A percentile compares a stretch with the other conserved stretches of the same genome.
These are phyloP conservation scores for Monosporascus sp. DNA, from an alignment of 2,329 filamentous ascomycete genomes.

Conservation along the genomic window DNA sequence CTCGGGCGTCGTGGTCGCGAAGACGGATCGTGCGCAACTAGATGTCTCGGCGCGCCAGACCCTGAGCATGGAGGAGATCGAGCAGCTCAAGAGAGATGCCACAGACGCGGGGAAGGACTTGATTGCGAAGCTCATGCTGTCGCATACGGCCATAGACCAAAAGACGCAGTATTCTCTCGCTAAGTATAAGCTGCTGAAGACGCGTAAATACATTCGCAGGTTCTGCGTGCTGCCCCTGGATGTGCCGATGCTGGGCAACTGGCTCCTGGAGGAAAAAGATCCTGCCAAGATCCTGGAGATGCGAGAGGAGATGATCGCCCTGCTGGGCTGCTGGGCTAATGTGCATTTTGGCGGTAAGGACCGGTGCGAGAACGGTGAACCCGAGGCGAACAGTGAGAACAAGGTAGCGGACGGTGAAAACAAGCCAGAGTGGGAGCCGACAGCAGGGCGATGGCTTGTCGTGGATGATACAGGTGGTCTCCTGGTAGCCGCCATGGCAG, in stretches of 20 bases:
- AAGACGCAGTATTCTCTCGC: constrained; percentile 91
- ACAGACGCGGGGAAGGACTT: constrained; percentile 79
- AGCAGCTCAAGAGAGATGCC: constrained; percentile 67
- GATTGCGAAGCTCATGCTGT: constrained; percentile 86
- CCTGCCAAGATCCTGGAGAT: constrained; percentile 77
- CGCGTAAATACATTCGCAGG: constrained; percentile 84
- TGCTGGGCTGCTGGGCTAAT: constrained; percentile 86
- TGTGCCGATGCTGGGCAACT: constrained; percentile 68
- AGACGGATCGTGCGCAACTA: constrained; percentile 53
- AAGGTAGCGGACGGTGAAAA: constrained; percentile 18
- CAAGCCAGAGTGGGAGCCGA: constrained; percentile 14
- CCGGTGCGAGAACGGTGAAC: constrained; percentile 16
- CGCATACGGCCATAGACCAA: constrained; percentile 83
- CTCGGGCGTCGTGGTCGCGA: constrained; percentile 44
- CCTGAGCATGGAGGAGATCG: constrained; percentile 69
- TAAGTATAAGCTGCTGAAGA: constrained; percentile 93
- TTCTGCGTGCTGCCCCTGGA: constrained; percentile 85
- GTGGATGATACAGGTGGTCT: constrained; percentile 85
- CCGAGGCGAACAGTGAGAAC: constrained; percentile 16
- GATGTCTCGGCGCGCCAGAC: constrained; percentile 66
- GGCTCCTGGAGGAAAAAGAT: constrained; percentile 75
- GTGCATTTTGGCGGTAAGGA: constrained; percentile 62
- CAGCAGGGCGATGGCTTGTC: constrained; percentile 64
- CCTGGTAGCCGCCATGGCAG: constrained; percentile 76
- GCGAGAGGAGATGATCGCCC: constrained; percentile 73